Evolutionary conservation across 2,329 filamentous ascomycete genomes (phyloP), one percentile per base, ranked within the genome.

Genomic region (Talaromyces pinophilus): DNA sequence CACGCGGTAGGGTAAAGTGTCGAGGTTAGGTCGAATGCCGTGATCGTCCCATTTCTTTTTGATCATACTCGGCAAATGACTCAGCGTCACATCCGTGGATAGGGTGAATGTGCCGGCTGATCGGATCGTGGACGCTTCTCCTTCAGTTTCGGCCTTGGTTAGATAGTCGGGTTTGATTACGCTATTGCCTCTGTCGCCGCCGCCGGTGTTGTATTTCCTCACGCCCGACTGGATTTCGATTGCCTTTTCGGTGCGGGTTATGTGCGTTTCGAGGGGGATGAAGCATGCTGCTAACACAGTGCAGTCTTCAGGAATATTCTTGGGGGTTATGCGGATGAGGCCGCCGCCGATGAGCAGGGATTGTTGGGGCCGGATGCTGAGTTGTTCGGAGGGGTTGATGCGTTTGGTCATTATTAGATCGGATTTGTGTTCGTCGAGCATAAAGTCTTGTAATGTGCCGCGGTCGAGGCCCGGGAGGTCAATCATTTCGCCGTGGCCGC

Each of bases 391-490:
- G 0, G 94, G 91, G 1, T 87, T 85, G 63, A 93, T 82, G 40
- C 93, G 89, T 40, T 84, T 84, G 67, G 87, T 89, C 93, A 99
- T 96, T 66, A 96, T 85, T 19, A 97, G 82, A 5, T 87, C 85
- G 11, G 84, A 78, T 48, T 88, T 88, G 72, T 91, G 81, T 68
- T 89, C 83, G 48, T 89, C 85, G 48, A 85, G 81, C 59, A 97
- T 90, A 74, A 90, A 88, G 0, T 86, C 79, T 59, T 92, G 89
- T 6, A 98, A 82, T 17, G 88, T 86, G 30, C 88, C 89, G 55
- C 95, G 88, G 8, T 89, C 86, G 40, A 99, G 82, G 0, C 95
- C 95, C 0, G 95, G 95, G 15, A 99, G 84, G 75, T 99, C 95
- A 72, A 99, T 92, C 40, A 99, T 84, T 77, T 99, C 96, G 65